Evolutionary conservation across 768 basidiomycete genomes (phyloP).

Genomic region (Scleroderma bovista): DNA sequence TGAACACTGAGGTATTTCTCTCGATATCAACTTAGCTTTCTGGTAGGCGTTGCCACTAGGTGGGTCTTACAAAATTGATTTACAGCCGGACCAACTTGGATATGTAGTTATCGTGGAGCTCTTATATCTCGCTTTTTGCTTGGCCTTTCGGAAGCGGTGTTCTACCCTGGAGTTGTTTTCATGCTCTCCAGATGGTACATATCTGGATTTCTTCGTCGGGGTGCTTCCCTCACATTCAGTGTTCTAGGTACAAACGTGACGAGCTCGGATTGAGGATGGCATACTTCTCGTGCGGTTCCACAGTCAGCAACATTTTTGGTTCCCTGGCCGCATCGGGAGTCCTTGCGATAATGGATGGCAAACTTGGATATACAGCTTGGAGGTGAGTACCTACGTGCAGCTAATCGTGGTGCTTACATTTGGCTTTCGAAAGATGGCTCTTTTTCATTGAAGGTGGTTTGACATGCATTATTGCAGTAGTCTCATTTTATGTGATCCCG

Average conservation of each 20-base stretch:
- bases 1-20: no score
- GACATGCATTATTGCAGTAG: constrained; percentile 44
- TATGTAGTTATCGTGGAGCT: constrained; percentile 47
- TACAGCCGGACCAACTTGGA: not conserved
- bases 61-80: not conserved
- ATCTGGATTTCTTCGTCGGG: no score
- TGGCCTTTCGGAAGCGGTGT: constrained; percentile 58
- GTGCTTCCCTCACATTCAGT: constrained; percentile 9
- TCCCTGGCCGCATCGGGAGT: constrained; percentile 69
- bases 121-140: constrained; percentile 65
- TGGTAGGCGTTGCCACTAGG: constrained; percentile 32
- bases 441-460: constrained; percentile 59
- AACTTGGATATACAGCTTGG: constrained; percentile 66
- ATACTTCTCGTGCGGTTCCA: constrained; percentile 44
- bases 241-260: constrained; percentile 37
- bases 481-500: constrained; percentile 49
- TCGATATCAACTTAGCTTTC: not conserved
- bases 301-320: constrained; percentile 67
- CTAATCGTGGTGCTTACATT: no score
- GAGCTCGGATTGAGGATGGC: constrained; percentile 16
- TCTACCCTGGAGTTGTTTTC: constrained; percentile 61
- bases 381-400: constrained; percentile 32
- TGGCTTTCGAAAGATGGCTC: constrained; percentile 31
- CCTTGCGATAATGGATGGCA: constrained; percentile 59
- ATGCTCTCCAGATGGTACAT: constrained; percentile 39